phyloP scores from a whole-genome alignment of 805 yeast species.

The Candida lessepsii region DNA sequence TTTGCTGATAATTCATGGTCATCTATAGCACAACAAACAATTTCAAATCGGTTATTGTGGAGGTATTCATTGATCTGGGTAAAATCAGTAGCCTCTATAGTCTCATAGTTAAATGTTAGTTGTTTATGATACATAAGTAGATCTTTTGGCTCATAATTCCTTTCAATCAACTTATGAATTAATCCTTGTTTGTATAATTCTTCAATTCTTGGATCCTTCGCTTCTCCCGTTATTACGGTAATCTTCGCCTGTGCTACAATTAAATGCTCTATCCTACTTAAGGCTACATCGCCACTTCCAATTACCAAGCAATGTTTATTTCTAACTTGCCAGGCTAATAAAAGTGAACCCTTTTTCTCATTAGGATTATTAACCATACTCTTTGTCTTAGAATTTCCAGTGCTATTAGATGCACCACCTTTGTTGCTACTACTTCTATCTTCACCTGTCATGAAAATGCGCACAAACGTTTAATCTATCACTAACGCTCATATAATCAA shows the following conservation, averaged over 20 bases:
- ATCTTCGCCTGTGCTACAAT: constrained; percentile 68
- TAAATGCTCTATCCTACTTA: constrained; percentile 64
- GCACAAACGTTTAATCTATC: background rate
- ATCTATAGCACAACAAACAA: constrained; percentile 74
- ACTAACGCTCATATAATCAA: too few species aligned
- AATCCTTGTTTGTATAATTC: constrained; percentile 34
- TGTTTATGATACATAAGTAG: constrained; percentile 47
- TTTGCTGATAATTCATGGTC: constrained; percentile 58
- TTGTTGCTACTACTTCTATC: background rate
- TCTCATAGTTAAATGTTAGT: background rate
- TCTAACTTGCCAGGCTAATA: constrained; percentile 74
- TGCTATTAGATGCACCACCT: too few species aligned
- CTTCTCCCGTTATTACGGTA: constrained; percentile 55
- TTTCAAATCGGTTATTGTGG: constrained; percentile 47
- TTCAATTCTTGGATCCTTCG: constrained; percentile 29
- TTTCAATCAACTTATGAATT: constrained; percentile 38
- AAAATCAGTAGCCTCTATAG: constrained; percentile 19
- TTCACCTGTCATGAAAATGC: background rate
- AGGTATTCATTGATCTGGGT: constrained; percentile 33
- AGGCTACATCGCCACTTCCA: constrained; percentile 80
- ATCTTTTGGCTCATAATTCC: constrained; percentile 49
- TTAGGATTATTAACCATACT: constrained; percentile 2
- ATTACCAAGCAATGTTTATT: constrained; percentile 66
- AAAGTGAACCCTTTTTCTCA: constrained; percentile 51
- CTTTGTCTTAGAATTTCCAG: too few species aligned